phyloP scores from a whole-genome alignment of 2,329 filamentous ascomycete genomes.

The Microdochium nivale region DNA sequence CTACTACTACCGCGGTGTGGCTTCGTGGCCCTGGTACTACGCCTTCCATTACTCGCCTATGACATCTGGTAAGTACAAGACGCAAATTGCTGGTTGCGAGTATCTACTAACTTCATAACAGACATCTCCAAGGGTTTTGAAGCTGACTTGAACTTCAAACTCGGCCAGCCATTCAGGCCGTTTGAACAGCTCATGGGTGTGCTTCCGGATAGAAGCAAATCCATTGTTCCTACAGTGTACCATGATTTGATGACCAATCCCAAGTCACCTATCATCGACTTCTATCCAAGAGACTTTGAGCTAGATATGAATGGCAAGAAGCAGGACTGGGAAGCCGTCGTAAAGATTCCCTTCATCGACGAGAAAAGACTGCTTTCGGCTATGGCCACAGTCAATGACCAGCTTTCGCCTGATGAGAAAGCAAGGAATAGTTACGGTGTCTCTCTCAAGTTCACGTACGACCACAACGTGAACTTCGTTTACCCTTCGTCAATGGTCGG shows the following conservation, averaged over 20 bases:
- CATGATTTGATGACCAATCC: constrained; percentile 88
- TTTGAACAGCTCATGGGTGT: constrained; percentile 99
- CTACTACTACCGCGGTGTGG: constrained; percentile 96
- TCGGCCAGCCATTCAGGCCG: constrained; percentile 90
- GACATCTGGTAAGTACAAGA: constrained; percentile 60
- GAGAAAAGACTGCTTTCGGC: constrained; percentile 76
- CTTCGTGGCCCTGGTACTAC: constrained; percentile 98
- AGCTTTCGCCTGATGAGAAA: constrained; percentile 71
- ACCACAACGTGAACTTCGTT: constrained; percentile 64
- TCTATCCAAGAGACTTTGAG: constrained; percentile 94
- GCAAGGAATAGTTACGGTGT: constrained; percentile 85
- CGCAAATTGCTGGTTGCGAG: background rate
- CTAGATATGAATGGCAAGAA: constrained; percentile 99
- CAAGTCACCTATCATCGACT: constrained; percentile 90
- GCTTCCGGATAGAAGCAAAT: constrained; percentile 92
- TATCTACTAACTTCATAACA: constrained; percentile 19
- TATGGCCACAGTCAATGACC: constrained; percentile 75
- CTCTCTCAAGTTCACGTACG: constrained; percentile 86
- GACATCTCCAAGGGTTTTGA: constrained; percentile 84
- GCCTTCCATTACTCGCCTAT: constrained; percentile 94
- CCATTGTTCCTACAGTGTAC: constrained; percentile 81
- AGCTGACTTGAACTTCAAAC: constrained; percentile 83
- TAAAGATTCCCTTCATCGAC: constrained; percentile 98
- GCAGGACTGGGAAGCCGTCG: constrained; percentile 98
- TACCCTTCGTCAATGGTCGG: constrained; percentile 86